These are phyloP conservation scores for Naematelia aurantialba DNA, from an alignment of 768 basidiomycete species.

Conservation along the genomic window DNA sequence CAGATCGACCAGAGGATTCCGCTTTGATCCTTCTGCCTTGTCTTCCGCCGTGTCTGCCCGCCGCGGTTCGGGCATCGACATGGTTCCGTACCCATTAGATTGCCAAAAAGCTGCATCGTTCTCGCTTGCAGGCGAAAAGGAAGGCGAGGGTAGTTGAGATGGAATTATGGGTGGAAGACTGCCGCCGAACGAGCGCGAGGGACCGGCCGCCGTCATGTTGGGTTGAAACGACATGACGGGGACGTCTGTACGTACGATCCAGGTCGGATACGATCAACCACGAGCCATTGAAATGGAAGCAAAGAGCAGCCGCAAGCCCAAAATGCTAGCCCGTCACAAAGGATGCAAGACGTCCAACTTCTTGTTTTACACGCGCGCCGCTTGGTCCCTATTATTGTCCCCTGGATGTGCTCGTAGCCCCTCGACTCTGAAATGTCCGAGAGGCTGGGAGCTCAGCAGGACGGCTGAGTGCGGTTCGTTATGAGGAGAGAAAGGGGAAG, in stretches of 20 bases:
- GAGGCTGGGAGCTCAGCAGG: too few relatives aligned
- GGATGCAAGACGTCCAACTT: too few relatives aligned
- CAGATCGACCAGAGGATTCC: conserved; percentile 82
- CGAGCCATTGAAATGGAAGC: not conserved
- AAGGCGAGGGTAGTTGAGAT: not conserved
- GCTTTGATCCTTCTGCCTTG: conserved; percentile 20
- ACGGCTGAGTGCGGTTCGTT: too few relatives aligned
- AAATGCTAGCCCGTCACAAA: too few relatives aligned
- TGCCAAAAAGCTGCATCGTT: not conserved
- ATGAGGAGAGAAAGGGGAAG: too few relatives aligned
- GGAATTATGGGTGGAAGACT: conserved; percentile 7
- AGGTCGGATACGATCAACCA: not conserved
- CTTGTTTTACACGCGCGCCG: too few relatives aligned
- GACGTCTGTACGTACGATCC: not conserved
- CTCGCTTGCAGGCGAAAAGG: not conserved
- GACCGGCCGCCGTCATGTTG: conserved; percentile 3
- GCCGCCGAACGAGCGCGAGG: not conserved
- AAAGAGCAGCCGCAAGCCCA: too few relatives aligned
- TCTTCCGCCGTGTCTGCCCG: conserved; percentile 2
- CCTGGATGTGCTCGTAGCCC: too few relatives aligned
- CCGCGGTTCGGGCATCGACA: not conserved
- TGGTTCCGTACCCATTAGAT: not conserved
- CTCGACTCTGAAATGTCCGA: too few relatives aligned
- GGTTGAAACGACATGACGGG: conserved; percentile 1
- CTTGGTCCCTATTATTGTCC: too few relatives aligned